Evolutionary conservation across 2,329 filamentous ascomycete genomes (phyloP).

Genomic region (Grosmannia serpens): DNA sequence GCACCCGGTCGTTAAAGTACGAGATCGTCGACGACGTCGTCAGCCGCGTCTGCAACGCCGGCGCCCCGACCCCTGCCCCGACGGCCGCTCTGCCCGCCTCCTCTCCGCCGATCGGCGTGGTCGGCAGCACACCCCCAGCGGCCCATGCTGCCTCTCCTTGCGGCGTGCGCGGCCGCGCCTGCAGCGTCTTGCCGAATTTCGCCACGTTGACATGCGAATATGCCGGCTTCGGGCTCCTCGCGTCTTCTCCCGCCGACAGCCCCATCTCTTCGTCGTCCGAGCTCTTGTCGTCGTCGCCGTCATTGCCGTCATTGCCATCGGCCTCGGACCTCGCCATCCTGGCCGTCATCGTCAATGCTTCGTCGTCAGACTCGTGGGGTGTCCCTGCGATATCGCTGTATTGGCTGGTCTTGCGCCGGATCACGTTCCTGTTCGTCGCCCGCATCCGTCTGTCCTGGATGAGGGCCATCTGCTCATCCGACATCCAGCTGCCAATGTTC

Average conservation of each 20-base stretch:
- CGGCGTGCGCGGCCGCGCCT: constrained; percentile 1
- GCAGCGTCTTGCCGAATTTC: not conserved
- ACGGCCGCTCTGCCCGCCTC: not conserved
- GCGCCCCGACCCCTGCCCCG: constrained; percentile 24
- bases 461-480: constrained; percentile 90
- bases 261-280: not conserved
- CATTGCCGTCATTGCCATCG: not conserved
- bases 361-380: constrained; percentile 69
- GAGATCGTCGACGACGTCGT: constrained; percentile 96
- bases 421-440: constrained; percentile 65
- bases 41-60: constrained; percentile 64
- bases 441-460: constrained; percentile 74
- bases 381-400: constrained; percentile 78
- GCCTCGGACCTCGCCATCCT: not conserved
- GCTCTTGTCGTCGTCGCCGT: constrained; percentile 2
- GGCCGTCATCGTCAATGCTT: constrained; percentile 31
- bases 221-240: constrained; percentile 7
- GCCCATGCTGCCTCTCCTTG: not conserved
- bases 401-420: constrained; percentile 77
- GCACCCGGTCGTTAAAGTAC: constrained; percentile 90
- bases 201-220: constrained; percentile 11
- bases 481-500: constrained; percentile 99
- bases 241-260: not conserved
- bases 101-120: not conserved
- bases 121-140: not conserved